Conservation (phyloP, 352 stramenopile species). For the Pythium plurisporium region DNA sequence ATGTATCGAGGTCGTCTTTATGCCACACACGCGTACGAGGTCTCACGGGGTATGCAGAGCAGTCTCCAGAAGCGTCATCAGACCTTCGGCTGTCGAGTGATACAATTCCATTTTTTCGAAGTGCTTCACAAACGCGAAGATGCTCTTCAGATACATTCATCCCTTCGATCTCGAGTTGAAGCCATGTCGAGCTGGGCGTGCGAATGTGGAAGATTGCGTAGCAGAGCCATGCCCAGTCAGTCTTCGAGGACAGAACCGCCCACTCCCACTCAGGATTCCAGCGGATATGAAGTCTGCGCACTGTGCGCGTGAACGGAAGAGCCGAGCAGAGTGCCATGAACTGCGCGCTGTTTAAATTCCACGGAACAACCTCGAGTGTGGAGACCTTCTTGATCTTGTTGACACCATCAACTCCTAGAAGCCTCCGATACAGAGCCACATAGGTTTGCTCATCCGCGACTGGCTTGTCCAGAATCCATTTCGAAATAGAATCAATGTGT, state of each 20-base stretch:
- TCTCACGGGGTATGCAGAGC: too few relatives aligned
- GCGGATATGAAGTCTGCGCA: background rate
- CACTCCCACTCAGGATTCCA: background rate
- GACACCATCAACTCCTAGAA: background rate
- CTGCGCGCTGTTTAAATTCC: background rate
- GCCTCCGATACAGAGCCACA: background rate
- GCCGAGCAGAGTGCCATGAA: background rate
- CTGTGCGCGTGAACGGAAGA: background rate
- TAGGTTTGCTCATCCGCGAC: background rate
- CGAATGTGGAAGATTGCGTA: slow-evolving; percentile 1
- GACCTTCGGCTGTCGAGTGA: too few relatives aligned
- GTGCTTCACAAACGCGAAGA: too few relatives aligned
- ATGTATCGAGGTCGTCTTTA: too few relatives aligned
- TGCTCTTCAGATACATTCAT: background rate
- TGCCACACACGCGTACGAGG: too few relatives aligned
- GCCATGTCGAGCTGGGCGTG: background rate
- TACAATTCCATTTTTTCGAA: too few relatives aligned
- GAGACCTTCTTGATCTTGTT: background rate
- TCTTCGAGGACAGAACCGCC: background rate
- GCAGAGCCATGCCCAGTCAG: background rate
- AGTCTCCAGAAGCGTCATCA: too few relatives aligned
- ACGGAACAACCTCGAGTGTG: background rate
- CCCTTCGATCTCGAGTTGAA: background rate
- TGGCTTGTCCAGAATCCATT: slow-evolving; percentile 10
- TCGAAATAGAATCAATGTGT: background rate